Evolutionary conservation across 768 basidiomycete species (phyloP).

Genomic region (Termitomyces heimii): DNA sequence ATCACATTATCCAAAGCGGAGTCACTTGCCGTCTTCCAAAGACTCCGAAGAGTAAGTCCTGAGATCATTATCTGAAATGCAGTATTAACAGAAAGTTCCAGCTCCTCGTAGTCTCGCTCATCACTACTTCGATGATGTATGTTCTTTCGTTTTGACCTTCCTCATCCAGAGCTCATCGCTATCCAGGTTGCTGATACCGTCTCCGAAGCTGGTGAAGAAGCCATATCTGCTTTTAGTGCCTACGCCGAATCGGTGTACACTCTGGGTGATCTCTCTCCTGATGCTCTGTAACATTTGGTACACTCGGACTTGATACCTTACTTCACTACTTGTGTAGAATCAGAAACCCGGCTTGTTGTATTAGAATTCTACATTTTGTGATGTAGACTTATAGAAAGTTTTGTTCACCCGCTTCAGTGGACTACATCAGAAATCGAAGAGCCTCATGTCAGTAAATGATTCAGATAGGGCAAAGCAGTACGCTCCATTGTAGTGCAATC

Average conservation of each 20-base stretch:
- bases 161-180: background rate
- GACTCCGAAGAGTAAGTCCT: constrained; percentile 81
- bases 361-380: background rate
- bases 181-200: constrained; percentile 64
- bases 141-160: constrained; percentile 20
- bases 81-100: constrained; percentile 22
- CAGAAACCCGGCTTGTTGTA: background rate
- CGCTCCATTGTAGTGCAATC: too few relatives aligned
- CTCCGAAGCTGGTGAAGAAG: constrained; percentile 74
- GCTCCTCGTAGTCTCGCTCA: constrained; percentile 82
- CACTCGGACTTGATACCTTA: background rate
- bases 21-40: constrained; percentile 85
- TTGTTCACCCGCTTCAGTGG: background rate
- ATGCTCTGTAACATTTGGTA: constrained; percentile 45
- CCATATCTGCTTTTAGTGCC: constrained; percentile 51
- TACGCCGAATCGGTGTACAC: constrained; percentile 42
- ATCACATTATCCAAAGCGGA: constrained; percentile 88
- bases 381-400: background rate
- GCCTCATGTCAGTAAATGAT: too few relatives aligned
- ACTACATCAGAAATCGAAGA: background rate
- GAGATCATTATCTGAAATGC: background rate
- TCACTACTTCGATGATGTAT: constrained; percentile 94
- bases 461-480: too few relatives aligned
- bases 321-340: background rate
- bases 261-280: constrained; percentile 66